Base-by-base conservation (phyloP, 2,329 filamentous ascomycete genomes). In the Thelonectria blattea region DNA sequence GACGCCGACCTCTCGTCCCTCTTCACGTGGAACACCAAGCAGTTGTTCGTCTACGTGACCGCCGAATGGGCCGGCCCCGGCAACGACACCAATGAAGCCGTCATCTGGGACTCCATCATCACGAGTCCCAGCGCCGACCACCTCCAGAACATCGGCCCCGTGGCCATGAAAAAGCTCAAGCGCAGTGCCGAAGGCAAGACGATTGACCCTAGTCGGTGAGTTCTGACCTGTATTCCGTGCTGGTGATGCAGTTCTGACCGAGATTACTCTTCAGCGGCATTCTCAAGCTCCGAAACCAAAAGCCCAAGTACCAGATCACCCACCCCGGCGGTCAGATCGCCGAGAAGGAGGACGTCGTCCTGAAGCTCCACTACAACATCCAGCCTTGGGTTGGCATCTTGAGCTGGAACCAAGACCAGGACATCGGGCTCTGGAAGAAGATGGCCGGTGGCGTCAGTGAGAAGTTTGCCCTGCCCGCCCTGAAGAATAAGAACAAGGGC, bases 21-120 rank as follows among this genome's bases (percentile, higher is more conserved):
- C 70, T 98, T 98, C 85, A 96, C 91, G 73, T 99, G 94, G 95
- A 99, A 99, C 83, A 99, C 96, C 18, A 99, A 99, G 78, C 92
- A 98, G 79, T 81, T 99, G 72, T 99, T 98, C 79, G 88, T 97
- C 76, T 99, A 97, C 81, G 88, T 99, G 60, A 94, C 92, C 56
- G 94, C 94, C 56, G 89, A 88, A 70, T 90, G 87, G 87, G 80
- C 73, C 51, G 72, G 72, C 51, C 67, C 65, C 52, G 66, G 68
- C 58, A 79, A 78, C 67, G 74, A 70, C 58, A 80, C 79, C 64
- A 90, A 90, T 78, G 85, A 93, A 78, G 91, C 91, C 69, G 90
- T 97, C 64, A 94, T 99, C 79, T 98, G 94, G 95, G 94, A 99
- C 79, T 85, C 84, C 66, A 98, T 99, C 79, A 93, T 99, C 78